Evolutionary conservation across 331 rosid genomes (phyloP), one percentile per base, ranked within the genome.

Genomic region (Cucumis variabilis): DNA sequence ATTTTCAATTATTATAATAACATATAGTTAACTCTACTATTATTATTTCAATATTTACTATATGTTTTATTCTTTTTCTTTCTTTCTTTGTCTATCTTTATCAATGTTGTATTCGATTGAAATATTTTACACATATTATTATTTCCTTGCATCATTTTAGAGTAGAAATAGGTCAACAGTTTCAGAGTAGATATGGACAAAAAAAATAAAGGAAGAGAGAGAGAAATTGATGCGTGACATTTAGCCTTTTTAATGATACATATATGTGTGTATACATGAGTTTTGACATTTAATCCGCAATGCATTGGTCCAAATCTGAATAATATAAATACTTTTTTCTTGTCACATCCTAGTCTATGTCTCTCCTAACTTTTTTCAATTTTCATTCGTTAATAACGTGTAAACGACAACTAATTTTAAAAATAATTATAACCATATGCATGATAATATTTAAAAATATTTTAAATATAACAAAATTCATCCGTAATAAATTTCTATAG

Each of bases 281-380:
- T 48, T 46, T 46, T 48, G 83, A 48, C 63, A 77, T 48, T 21
- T n/a, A 77, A 77, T 77, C 37, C 23, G 28, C 81, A 5, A 11
- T n/a, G 51, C 60, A 23, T 46, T 23, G 6, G 5, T 75, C 82
- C 20, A 0, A 75, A 20, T 4, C 30, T 44, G 62, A 76, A 76
- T 46, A 76, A 76, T 76, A 23, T 33, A 76, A 33, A 5, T 76
- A 11, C 33, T 12, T 28, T 76, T 76, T 46, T 76, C 62, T 46
- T 48, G 82, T 75, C 82, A 75, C 82, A 75, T 75, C 82, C 14
- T 73, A 14, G 24, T 62, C n/a, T 37, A 24, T 30, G 10, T 72
- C 48, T 76, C 82, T 44, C 5, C 17, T 37, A 16, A 70, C 11
- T 46, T 41, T 46, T 15, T 37, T 2, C 37, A 33, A 33, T 33